Evolutionary conservation across 192 early-diverging fungal species (phyloP), one percentile per base, ranked within the genome.

Genomic region (Coemansia umbellata): DNA sequence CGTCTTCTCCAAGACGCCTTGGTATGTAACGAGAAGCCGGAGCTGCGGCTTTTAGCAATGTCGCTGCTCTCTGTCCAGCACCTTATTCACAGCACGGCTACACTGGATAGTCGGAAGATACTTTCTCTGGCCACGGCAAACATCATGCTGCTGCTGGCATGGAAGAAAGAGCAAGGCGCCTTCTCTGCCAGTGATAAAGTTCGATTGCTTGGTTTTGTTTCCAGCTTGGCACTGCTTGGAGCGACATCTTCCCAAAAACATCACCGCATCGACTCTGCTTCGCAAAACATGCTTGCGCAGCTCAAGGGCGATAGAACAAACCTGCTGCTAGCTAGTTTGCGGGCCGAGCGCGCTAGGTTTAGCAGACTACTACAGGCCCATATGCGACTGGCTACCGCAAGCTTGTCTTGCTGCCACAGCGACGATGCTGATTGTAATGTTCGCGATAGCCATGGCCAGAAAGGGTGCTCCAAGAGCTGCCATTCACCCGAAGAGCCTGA

Each of bases 331-430:
- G 36, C 27, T 17, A 57, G 55, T 18, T 28, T 63, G 42, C 53
- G 55, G 8, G 58, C 69, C 23, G 62, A 59, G 58, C 48, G 62
- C n/a, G 50, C 50, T 23, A 27, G 69, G 27, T 61, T 67, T 28
- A 50, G 64, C 9, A 39, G 55, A 17, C 48, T 67, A 24, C 30
- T 67, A 37, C 59, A 53, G 31, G 53, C 71, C 21, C 71, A 67
- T 37, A 36, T 66, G 55, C 60, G 55, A 23, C 45, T 66, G 39
- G 63, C 63, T 7, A 45, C 49, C 45, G 30, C 47, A 24, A 36
- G 27, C 31, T 18, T 30, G 1, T 14, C 33, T 9, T 31, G 45
- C 32, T 13, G 52, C 47, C 17, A 31, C 21, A 21, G 19, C 39
- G 23, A 22, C 30, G 37, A 18, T 39, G 17, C 36, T 42, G 14